Evolutionary conservation across 768 basidiomycete genomes (phyloP), one percentile per base, ranked within the genome.

Genomic region (Suillus hirtellus): DNA sequence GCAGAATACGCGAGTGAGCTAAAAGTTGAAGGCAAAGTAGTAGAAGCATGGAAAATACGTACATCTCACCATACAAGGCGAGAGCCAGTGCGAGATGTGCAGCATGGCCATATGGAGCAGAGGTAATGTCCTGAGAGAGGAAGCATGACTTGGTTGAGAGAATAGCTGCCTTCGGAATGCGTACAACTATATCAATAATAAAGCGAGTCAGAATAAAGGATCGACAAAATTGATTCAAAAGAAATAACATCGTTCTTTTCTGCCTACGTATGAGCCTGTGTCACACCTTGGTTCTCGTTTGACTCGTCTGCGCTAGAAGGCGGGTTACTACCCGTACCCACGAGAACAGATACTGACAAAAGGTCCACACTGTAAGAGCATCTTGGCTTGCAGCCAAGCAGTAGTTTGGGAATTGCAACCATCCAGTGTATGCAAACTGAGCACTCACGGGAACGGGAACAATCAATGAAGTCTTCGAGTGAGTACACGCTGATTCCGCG

Each of bases 21-120:
- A 58, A 58, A 58, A 42, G 40, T 27, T 19, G 38, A 27, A 40
- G 4, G 27, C 55, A 40, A 56, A 40, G 11, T 27, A 3, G n/a
- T 38, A 59, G 44, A 60, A 60, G 60, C 44, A 60, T 35, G 54
- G 54, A 59, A 24, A 53, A 61, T 59, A 76, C 84, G 76, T 71
- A 90, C 90, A 87, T 73, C 74, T 92, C 90, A 37, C 76, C 77
- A 63, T 87, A 87, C 24, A 92, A 76, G 14, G 86, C 89, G 34
- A 89, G 73, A 12, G 89, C 77, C 6, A 91, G 80, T 42, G 83
- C 79, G 40, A 90, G 79, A 55, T 85, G 84, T 3, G 89, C 87
- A 44, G 77, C 82, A 40, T 82, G 79, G 2, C 89, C 90, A 69
- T 82, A 84, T 11, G 83, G 82, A 34, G 75, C 75, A 15, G 77